Conservation (phyloP, 768 basidiomycete genomes). For the Boletus sp. region DNA sequence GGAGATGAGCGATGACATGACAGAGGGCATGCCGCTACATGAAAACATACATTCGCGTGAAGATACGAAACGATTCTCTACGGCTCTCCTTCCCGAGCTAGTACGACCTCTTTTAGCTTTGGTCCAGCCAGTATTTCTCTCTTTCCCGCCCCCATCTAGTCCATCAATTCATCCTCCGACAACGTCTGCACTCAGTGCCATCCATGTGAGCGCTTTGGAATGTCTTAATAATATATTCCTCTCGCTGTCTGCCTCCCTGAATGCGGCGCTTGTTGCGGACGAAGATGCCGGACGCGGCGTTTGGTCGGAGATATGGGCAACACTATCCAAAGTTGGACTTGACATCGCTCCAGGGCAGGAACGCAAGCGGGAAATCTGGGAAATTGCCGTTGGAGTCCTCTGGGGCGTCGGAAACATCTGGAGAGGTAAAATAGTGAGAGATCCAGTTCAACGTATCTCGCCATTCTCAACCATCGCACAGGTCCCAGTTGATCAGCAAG, state of each 20-base stretch:
- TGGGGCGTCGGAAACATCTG: slow-evolving; percentile 86
- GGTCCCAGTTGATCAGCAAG: slow-evolving; percentile 59
- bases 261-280: slow-evolving; percentile 41
- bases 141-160: slow-evolving; percentile 70
- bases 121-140: slow-evolving; percentile 71
- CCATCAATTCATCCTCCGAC: slow-evolving; percentile 83
- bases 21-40: slow-evolving; percentile 25
- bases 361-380: slow-evolving; percentile 70
- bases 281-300: slow-evolving; percentile 47
- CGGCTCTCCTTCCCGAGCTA: slow-evolving; percentile 52
- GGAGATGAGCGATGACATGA: slow-evolving; percentile 34
- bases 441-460: neutral
- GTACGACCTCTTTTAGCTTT: slow-evolving; percentile 66
- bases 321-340: slow-evolving; percentile 57
- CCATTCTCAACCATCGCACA: slow-evolving; percentile 23
- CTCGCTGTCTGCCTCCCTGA: slow-evolving; percentile 54
- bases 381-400: slow-evolving; percentile 73
- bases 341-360: slow-evolving; percentile 63
- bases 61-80: slow-evolving; percentile 29
- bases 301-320: slow-evolving; percentile 66
- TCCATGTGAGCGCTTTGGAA: slow-evolving; percentile 83
- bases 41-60: slow-evolving; percentile 14
- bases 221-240: slow-evolving; percentile 89
- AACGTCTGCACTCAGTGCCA: slow-evolving; percentile 77
- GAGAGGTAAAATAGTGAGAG: slow-evolving; percentile 59